These are phyloP conservation scores for Eucommia ulmoides DNA, from an alignment of 257 asterid species.

Conservation along the genomic window DNA sequence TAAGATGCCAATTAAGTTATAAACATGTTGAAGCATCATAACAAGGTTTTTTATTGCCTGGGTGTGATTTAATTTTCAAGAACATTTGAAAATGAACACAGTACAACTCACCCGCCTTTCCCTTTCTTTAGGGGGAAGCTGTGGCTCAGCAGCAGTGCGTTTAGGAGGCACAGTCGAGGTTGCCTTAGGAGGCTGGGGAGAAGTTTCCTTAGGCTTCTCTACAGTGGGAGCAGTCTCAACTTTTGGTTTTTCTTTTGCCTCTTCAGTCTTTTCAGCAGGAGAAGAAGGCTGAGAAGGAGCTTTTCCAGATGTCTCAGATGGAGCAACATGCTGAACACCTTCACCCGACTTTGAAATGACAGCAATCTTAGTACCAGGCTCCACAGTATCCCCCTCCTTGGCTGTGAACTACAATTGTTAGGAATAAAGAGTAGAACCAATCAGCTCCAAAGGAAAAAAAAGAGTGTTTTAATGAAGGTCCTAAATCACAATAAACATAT, in stretches of 20 bases:
- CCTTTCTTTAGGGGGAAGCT: slow-evolving; percentile 93
- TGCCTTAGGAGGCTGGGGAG: slow-evolving; percentile 4
- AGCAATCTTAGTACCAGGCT: slow-evolving; percentile 85
- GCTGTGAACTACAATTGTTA: slow-evolving; percentile 50
- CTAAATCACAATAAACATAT: neutral
- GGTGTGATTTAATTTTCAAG: neutral
- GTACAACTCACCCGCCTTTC: slow-evolving; percentile 70
- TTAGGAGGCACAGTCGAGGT: slow-evolving; percentile 46
- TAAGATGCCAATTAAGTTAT: slow-evolving; percentile 19
- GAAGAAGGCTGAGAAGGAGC: slow-evolving; percentile 41
- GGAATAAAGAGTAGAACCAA: slow-evolving; percentile 4
- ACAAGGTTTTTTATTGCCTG: neutral
- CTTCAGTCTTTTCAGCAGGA: slow-evolving; percentile 47
- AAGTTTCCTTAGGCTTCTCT: slow-evolving; percentile 52
- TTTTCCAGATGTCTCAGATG: slow-evolving; percentile 60
- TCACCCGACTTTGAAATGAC: slow-evolving; percentile 86
- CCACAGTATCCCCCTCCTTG: slow-evolving; percentile 93
- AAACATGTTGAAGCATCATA: neutral
- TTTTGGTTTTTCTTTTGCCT: slow-evolving; percentile 30
- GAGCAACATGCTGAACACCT: slow-evolving; percentile 72
- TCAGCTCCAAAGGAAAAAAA: slow-evolving; percentile 10
- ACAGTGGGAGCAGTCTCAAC: slow-evolving; percentile 39
- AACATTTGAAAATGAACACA: neutral
- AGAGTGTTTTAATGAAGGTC: neutral
- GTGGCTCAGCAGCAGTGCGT: slow-evolving; percentile 70